A percentile compares a stretch with the other conserved stretches of the same genome.
Conservation (phyloP, 2,329 filamentous ascomycete species). For the Arthrobotrys sphaeroides region DNA sequence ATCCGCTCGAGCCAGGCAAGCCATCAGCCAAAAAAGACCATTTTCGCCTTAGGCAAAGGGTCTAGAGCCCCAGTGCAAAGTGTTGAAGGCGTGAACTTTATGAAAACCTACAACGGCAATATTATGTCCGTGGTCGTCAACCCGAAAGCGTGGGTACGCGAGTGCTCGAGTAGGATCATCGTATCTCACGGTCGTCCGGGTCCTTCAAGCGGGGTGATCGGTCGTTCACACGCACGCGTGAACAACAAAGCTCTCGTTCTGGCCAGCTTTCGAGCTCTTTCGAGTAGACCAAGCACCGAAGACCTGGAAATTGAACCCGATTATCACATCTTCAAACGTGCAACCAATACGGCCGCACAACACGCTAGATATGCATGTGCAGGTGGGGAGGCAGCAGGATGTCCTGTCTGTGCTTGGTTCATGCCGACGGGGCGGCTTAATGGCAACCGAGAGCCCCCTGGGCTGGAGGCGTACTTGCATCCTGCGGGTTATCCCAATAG, state of each 20-base stretch:
- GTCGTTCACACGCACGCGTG: no score
- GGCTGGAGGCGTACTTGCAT: background rate
- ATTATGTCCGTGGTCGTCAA: background rate
- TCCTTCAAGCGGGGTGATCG: background rate
- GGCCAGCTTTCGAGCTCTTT: background rate
- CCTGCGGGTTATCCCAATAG: background rate
- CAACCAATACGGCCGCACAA: conserved; percentile 33
- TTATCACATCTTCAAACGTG: conserved; percentile 19
- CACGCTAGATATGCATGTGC: conserved; percentile 23
- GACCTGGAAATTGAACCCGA: background rate
- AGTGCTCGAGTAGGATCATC: background rate
- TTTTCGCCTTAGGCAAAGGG: conserved; percentile 16
- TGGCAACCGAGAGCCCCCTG: conserved; percentile 31
- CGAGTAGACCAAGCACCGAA: background rate
- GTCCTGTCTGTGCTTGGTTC: background rate
- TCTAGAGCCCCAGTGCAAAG: conserved; percentile 18
- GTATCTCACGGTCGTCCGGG: background rate
- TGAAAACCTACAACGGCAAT: background rate
- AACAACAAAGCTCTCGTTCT: background rate
- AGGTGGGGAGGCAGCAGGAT: background rate
- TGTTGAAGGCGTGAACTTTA: background rate
- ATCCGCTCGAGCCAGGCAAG: conserved; percentile 32
- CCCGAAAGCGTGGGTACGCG: no score
- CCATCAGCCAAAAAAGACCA: conserved; percentile 21
- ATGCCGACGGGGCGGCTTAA: conserved; percentile 26